phyloP scores from a whole-genome alignment of 2,329 filamentous ascomycete species.

The Fusarium sp. region DNA sequence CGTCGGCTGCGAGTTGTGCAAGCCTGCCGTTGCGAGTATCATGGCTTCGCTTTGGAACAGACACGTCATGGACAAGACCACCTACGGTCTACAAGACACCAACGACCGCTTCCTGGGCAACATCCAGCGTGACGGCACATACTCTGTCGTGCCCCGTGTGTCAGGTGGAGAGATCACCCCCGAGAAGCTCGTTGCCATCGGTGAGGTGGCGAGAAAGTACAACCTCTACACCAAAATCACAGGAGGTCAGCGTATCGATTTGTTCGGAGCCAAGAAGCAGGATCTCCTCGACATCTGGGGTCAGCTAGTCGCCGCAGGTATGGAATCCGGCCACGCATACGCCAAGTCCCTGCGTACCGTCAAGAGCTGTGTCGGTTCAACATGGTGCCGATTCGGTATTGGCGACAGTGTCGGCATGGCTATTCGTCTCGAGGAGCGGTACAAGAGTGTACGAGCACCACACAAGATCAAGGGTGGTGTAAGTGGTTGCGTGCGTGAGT shows the following conservation, averaged over 20 bases:
- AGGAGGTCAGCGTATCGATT: slow-evolving; percentile 89
- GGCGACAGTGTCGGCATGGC: slow-evolving; percentile 94
- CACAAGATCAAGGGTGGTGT: slow-evolving; percentile 95
- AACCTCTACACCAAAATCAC: slow-evolving; percentile 92
- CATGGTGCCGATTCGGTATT: slow-evolving; percentile 91
- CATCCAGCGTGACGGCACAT: slow-evolving; percentile 92
- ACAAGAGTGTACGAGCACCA: slow-evolving; percentile 89
- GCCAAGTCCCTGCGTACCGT: slow-evolving; percentile 90
- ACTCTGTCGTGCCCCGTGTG: slow-evolving; percentile 86
- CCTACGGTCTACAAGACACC: slow-evolving; percentile 86
- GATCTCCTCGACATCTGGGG: slow-evolving; percentile 87
- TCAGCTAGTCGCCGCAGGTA: slow-evolving; percentile 81
- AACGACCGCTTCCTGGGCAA: slow-evolving; percentile 91
- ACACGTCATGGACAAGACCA: slow-evolving; percentile 78
- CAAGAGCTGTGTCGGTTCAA: slow-evolving; percentile 91
- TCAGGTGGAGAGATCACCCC: slow-evolving; percentile 89
- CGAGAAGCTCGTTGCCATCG: slow-evolving; percentile 85
- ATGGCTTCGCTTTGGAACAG: slow-evolving; percentile 85
- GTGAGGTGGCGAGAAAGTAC: slow-evolving; percentile 86
- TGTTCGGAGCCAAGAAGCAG: slow-evolving; percentile 92
- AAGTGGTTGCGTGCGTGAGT: slow-evolving; percentile 91
- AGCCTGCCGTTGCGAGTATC: slow-evolving; percentile 84
- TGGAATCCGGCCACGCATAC: slow-evolving; percentile 93
- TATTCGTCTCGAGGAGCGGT: slow-evolving; percentile 86
- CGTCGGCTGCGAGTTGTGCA: slow-evolving; percentile 89